Evolutionary conservation across 228 moss, liverwort and hornwort species (phyloP).

Genomic region (Sphagnum fallax): DNA sequence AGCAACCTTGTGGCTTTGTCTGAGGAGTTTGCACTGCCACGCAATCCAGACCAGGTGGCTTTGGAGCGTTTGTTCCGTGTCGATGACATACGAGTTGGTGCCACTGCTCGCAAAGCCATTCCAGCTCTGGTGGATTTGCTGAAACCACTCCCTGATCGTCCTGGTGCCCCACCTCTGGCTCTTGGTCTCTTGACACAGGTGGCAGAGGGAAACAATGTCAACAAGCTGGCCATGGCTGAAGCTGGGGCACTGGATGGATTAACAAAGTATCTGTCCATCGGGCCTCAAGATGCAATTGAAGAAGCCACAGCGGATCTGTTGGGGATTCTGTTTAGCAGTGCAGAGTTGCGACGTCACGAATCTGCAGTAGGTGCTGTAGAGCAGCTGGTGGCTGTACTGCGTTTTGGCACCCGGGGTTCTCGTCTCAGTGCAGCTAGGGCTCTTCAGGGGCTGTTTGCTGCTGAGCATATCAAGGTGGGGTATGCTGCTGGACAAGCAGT

Average conservation of each 20-base stretch:
- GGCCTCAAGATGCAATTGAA: constrained; percentile 93
- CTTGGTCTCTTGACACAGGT: constrained; percentile 84
- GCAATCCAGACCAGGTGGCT: constrained; percentile 90
- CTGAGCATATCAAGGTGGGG: constrained; percentile 77
- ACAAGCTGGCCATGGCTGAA: constrained; percentile 98
- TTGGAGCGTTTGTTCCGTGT: constrained; percentile 91
- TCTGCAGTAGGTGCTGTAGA: constrained; percentile 88
- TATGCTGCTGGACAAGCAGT: constrained; percentile 97
- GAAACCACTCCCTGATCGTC: constrained; percentile 90
- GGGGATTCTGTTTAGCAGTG: constrained; percentile 75
- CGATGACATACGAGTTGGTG: constrained; percentile 90
- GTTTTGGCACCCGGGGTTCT: constrained; percentile 86
- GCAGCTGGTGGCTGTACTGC: constrained; percentile 86
- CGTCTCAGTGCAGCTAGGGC: constrained; percentile 90
- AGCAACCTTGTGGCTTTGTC: constrained; percentile 75
- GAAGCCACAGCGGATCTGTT: constrained; percentile 91
- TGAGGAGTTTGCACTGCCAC: constrained; percentile 74
- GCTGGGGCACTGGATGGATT: constrained; percentile 91
- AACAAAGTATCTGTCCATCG: constrained; percentile 91
- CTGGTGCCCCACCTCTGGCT: constrained; percentile 91
- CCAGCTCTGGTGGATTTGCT: constrained; percentile 90
- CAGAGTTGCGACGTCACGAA: constrained; percentile 82
- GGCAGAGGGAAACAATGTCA: constrained; percentile 83
- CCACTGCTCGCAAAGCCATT: constrained; percentile 95
- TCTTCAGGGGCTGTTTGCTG: constrained; percentile 73